Base-by-base conservation (phyloP, 768 basidiomycete species). In the Gyrodon lividus region DNA sequence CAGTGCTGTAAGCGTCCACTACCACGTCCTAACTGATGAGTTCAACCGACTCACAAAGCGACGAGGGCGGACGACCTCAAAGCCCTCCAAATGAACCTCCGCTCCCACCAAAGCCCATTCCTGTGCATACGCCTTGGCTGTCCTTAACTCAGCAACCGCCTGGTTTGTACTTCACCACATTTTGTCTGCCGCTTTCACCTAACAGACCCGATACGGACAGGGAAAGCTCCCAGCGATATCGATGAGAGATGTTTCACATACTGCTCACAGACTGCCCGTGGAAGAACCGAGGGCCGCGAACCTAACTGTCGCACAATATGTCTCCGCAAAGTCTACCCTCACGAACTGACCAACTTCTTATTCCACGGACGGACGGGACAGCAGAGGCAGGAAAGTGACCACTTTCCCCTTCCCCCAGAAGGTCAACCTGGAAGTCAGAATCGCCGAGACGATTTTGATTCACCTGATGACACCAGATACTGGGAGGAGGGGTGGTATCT, bases 401-500 rank as follows among this genome's bases (percentile, higher is more conserved):
- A 73, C 51, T 82, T 82, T 59, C 84, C 83, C 6, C 72, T 89
- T 19, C 87, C 87, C 3, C 70, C 74, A 8, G 86, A 87, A 59
- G 87, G 87, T 12, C 87, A 88, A 59, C 61, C 62, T 73, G 14
- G 30, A 13, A 20, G 78, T 43, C 59, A 46, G 37, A 55, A n/a
- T 37, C 43, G 46, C 44, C 2, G n/a, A 14, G 46, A 58, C 17
- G 56, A 57, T 23, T 14, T 50, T 23, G 63, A 63, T 14, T 2
- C 43, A 19, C 37, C 53, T 51, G 68, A 54, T 34, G 72, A 78
- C 19, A 73, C 71, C 37, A 81, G 78, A 55, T 76, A 79, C 59
- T 91, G 88, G 88, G 76, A 87, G 50, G 81, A 83, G 59, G 87
- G 88, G 5, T 86, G 79, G 77, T 91, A 91, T 61, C 59, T 91